phyloP scores from a whole-genome alignment of 2,329 filamentous ascomycete genomes.

The Colletotrichum tanaceti region DNA sequence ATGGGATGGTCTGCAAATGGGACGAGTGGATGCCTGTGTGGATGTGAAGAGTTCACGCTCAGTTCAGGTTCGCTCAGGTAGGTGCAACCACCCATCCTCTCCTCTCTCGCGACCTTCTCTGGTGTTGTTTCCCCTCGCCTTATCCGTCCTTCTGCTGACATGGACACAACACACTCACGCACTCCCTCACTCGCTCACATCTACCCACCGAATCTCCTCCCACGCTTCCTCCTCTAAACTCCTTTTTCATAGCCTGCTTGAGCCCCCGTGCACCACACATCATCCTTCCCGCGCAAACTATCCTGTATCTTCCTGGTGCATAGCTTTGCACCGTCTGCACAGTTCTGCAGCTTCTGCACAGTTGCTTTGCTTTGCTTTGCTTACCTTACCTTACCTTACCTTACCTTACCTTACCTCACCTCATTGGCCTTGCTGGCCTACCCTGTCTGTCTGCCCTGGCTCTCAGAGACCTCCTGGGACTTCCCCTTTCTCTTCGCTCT shows the following conservation, averaged over 20 bases:
- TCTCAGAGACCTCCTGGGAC: slow-evolving; percentile 17
- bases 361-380: slow-evolving; percentile 30
- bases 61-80: slow-evolving; percentile 38
- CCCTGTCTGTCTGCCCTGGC: slow-evolving; percentile 28
- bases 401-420: slow-evolving; percentile 32
- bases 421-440: slow-evolving; percentile 24
- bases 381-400: no score
- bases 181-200: neutral
- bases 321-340: neutral
- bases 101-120: neutral
- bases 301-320: slow-evolving; percentile 4
- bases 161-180: neutral
- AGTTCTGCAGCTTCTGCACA: no score
- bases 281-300: neutral
- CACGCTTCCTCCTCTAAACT: neutral
- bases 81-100: slow-evolving; percentile 34
- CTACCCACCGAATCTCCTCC: slow-evolving; percentile 11
- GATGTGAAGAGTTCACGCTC: slow-evolving; percentile 38
- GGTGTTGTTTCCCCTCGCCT: slow-evolving; percentile 3
- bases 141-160: slow-evolving; percentile 16
- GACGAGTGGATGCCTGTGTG: slow-evolving; percentile 37
- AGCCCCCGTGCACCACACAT: neutral
- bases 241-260: slow-evolving; percentile 19
- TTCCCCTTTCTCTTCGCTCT: slow-evolving; percentile 38
- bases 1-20: slow-evolving; percentile 30